phyloP scores from a whole-genome alignment of 108 stramenopile genomes.

The Nitzschia sp. region DNA sequence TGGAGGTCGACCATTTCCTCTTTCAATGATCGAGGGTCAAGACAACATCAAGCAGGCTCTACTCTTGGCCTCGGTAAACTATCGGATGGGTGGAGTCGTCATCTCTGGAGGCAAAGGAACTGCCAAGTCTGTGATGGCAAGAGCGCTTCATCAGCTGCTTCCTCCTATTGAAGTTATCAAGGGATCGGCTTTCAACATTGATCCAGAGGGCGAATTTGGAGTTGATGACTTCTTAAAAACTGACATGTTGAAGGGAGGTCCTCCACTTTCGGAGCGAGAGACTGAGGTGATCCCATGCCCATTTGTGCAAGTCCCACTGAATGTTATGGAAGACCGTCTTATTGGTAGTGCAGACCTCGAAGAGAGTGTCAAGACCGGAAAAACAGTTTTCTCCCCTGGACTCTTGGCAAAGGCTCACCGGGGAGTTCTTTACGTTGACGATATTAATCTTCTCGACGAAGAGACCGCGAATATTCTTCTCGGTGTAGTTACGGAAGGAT shows the following conservation, averaged over 20 bases:
- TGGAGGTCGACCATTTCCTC: conserved; percentile 85
- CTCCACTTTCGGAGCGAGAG: conserved; percentile 81
- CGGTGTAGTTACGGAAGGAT: conserved; percentile 87
- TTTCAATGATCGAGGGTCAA: conserved; percentile 95
- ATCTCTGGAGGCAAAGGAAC: conserved; percentile 95
- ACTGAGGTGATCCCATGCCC: conserved; percentile 89
- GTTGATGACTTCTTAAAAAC: conserved; percentile 82
- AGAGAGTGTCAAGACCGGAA: conserved; percentile 88
- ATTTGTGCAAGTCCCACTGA: conserved; percentile 95
- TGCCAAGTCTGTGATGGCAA: conserved; percentile 95
- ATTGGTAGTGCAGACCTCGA: conserved; percentile 94
- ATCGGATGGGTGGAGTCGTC: conserved; percentile 94
- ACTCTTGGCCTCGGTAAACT: conserved; percentile 85
- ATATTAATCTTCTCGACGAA: conserved; percentile 94
- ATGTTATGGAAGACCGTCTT: conserved; percentile 97
- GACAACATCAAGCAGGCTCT: conserved; percentile 94
- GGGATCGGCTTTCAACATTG: conserved; percentile 91
- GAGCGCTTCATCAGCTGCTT: conserved; percentile 91
- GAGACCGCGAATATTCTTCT: conserved; percentile 93
- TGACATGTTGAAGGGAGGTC: conserved; percentile 78
- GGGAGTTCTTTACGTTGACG: conserved; percentile 94
- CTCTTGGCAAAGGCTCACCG: conserved; percentile 94
- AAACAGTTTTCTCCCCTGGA: conserved; percentile 93
- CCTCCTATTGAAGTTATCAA: conserved; percentile 94
- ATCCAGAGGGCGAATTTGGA: conserved; percentile 81